These are phyloP conservation scores for Pseudovirgaria hyperparasitica DNA, from an alignment of 2,329 filamentous ascomycete genomes.

Conservation along the genomic window DNA sequence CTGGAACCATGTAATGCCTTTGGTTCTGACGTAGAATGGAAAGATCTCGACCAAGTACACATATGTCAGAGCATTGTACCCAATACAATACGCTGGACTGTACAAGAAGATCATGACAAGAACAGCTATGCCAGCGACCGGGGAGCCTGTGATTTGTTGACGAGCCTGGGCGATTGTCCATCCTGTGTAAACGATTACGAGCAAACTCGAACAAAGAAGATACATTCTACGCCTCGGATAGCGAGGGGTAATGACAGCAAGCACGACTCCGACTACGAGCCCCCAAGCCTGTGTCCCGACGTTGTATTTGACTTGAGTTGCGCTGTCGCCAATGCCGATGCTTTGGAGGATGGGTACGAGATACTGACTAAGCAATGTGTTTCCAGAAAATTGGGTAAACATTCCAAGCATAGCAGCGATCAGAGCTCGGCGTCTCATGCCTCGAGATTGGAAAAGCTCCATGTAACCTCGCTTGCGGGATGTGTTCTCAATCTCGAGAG, in stretches of 20 bases:
- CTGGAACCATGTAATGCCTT: conserved; percentile 44
- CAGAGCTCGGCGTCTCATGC: conserved; percentile 51
- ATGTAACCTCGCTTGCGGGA: conserved; percentile 39
- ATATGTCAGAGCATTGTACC: conserved; percentile 45
- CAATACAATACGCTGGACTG: conserved; percentile 40
- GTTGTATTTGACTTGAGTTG: conserved; percentile 29
- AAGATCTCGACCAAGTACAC: conserved; percentile 40
- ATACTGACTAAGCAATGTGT: conserved; percentile 53
- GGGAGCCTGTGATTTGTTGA: conserved; percentile 30
- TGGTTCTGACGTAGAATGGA: conserved; percentile 36
- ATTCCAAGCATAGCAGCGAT: conserved; percentile 51
- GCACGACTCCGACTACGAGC: conserved; percentile 42
- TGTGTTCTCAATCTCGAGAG: conserved; percentile 45
- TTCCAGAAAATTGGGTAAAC: conserved; percentile 56
- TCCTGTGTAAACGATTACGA: conserved; percentile 20
- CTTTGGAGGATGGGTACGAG: conserved; percentile 48
- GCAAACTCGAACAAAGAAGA: conserved; percentile 28
- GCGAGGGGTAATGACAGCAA: conserved; percentile 42
- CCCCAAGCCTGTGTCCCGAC: conserved; percentile 48
- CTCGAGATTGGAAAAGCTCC: conserved; percentile 48
- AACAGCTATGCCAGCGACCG: conserved; percentile 27
- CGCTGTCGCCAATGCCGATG: conserved; percentile 43
- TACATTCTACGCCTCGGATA: conserved; percentile 45
- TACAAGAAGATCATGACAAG: conserved; percentile 41
- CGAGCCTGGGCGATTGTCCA: conserved; percentile 35